A percentile compares a stretch with the other conserved stretches of the same genome.
Conservation (phyloP, 257 asterid genomes). For the Lycium barbarum region DNA sequence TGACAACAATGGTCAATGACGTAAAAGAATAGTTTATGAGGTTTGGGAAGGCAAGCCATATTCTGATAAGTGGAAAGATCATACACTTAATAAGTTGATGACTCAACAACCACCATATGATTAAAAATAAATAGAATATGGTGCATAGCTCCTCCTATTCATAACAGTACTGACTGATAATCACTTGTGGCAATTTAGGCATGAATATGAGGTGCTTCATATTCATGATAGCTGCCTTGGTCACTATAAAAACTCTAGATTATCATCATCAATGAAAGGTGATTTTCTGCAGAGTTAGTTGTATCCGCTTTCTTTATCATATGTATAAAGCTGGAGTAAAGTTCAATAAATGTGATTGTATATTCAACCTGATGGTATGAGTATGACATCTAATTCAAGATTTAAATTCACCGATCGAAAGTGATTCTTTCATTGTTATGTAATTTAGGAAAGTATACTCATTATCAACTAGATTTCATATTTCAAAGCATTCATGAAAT, state of each 20-base stretch:
- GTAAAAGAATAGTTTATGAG: constrained; percentile 44
- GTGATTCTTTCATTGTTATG: constrained; percentile 4
- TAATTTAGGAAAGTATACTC: not conserved
- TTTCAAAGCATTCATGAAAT: constrained; percentile 14
- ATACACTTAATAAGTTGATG: constrained; percentile 43
- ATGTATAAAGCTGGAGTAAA: not conserved
- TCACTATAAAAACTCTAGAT: constrained; percentile 1
- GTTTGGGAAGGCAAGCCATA: constrained; percentile 42
- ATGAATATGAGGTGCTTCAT: constrained; percentile 15
- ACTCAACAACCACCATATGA: constrained; percentile 52
- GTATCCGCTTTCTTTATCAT: not conserved
- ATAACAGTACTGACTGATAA: constrained; percentile 31
- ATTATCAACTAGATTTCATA: constrained; percentile 1
- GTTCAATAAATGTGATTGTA: constrained; percentile 15
- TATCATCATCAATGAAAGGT: constrained; percentile 25
- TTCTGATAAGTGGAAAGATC: constrained; percentile 47
- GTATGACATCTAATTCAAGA: not conserved
- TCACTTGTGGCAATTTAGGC: constrained; percentile 11
- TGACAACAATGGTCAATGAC: constrained; percentile 42
- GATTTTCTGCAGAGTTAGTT: constrained; percentile 3
- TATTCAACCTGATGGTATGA: not conserved
- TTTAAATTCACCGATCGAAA: not conserved
- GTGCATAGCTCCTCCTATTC: constrained; percentile 31
- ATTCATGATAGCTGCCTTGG: not conserved
- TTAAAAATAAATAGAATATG: constrained; percentile 34